Base-by-base conservation (phyloP, 805 yeast species). In the Teunomyces lycoperdinae region DNA sequence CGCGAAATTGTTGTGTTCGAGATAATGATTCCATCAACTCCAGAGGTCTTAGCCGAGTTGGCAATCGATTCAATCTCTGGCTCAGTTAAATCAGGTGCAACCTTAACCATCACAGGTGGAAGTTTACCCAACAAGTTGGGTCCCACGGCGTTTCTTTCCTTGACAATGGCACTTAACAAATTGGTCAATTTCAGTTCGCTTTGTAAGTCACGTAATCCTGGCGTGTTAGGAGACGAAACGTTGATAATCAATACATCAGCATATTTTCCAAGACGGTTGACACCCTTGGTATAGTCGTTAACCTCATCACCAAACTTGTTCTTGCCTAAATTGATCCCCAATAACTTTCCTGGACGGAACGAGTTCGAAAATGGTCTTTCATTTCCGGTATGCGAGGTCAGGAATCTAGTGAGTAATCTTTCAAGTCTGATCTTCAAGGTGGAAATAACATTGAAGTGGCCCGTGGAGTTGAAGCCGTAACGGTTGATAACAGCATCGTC, bases 151-250 rank as follows among this genome's bases (percentile, higher is more conserved):
- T 87, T 76, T 62, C 97, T 80, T 62, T 87, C 90, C 1, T 68
- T 64, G 9, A 72, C 90, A 30, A 92, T 90, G 9, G 82, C 70
- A 8, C 78, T 69, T 56, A 92, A 75, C 57, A 92, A 71, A 31
- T 75, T 75, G 6, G 89, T 80, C 50, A 92, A 77, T 63, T 86
- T 87, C 47, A 74, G 75, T 56, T 88, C 96, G 48, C 72, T 80
- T 71, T 92, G 98, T 56, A 92, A 77, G 57, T 83, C 88, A 60
- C 98, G 80, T 56, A 92, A 77, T 2, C 97, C 97, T 4, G 98
- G 98, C 1, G 98, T 92, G 63, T 92, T 92, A 45, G 98, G 98
- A 43, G 96, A 87, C 1, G 97, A 89, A 10, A 92, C 96, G 60
- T 92, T 92, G 54, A 92, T 80, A 14, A 92, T 92, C 51, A 92